Evolutionary conservation across 2,329 filamentous ascomycete genomes (phyloP).

Genomic region (Aureobasidium sp.): DNA sequence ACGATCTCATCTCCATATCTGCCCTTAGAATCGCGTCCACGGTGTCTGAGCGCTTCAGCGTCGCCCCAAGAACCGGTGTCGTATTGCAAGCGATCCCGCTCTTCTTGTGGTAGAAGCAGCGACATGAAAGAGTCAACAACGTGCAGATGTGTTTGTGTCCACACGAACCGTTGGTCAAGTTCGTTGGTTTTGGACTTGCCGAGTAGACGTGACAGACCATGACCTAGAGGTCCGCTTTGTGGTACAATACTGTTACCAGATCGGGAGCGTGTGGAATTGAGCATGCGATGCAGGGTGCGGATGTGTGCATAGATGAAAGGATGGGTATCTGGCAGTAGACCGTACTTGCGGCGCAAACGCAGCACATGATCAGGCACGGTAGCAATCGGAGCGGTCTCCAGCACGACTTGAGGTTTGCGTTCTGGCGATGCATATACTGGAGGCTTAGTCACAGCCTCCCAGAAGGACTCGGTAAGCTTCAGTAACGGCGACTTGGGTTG

Average conservation of each 20-base stretch:
- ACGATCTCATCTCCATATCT: constrained; percentile 14
- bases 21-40: constrained; percentile 13
- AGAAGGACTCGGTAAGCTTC: constrained; percentile 21
- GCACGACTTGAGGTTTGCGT: neutral
- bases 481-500: neutral
- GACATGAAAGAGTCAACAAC: constrained; percentile 24
- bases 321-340: constrained; percentile 21
- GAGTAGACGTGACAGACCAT: constrained; percentile 14
- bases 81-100: constrained; percentile 24
- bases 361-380: constrained; percentile 10
- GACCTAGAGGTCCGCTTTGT: constrained; percentile 9
- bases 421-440: constrained; percentile 5
- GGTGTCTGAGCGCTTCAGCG: constrained; percentile 10
- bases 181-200: constrained; percentile 15
- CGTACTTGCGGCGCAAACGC: constrained; percentile 24
- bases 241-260: constrained; percentile 23
- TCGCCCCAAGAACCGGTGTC: constrained; percentile 18
- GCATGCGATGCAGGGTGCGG: constrained; percentile 28
- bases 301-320: constrained; percentile 29
- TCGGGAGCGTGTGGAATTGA: constrained; percentile 22
- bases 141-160: constrained; percentile 20
- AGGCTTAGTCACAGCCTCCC: constrained; percentile 18
- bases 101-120: constrained; percentile 21
- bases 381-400: neutral
- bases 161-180: constrained; percentile 17